These are phyloP conservation scores for Dioscorea alata DNA, from an alignment of 106 monocot genomes.

Conservation along the genomic window DNA sequence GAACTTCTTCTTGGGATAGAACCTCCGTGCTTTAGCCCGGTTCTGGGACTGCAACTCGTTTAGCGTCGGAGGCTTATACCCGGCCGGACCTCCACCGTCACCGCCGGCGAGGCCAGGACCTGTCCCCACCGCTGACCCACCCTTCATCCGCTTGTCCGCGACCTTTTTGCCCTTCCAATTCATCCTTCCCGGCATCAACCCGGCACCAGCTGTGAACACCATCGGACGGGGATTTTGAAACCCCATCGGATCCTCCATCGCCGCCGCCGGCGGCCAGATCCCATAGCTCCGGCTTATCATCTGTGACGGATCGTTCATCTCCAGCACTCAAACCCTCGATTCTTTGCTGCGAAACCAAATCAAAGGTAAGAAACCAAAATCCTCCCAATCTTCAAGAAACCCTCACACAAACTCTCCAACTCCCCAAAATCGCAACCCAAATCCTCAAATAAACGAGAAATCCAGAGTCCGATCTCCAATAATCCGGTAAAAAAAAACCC, in stretches of 20 bases:
- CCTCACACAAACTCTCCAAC: neutral
- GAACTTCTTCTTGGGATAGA: slow-evolving; percentile 83
- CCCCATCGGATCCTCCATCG: slow-evolving; percentile 34
- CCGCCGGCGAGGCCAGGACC: neutral
- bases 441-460: too few species aligned
- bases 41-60: slow-evolving; percentile 84
- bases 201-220: slow-evolving; percentile 17
- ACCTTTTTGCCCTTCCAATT: slow-evolving; percentile 72
- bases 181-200: slow-evolving; percentile 14
- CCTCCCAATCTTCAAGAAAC: neutral
- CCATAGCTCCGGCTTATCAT: slow-evolving; percentile 46
- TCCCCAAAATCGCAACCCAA: too few species aligned
- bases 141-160: slow-evolving; percentile 38
- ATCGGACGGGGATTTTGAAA: slow-evolving; percentile 30
- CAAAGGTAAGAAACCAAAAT: neutral
- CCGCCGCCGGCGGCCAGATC: slow-evolving; percentile 57
- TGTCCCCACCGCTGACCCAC: neutral
- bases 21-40: slow-evolving; percentile 73
- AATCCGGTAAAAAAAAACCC: slow-evolving; percentile 13
- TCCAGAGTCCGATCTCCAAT: neutral
- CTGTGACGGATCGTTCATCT: slow-evolving; percentile 57
- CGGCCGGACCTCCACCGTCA: slow-evolving; percentile 13
- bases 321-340: neutral
- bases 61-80: slow-evolving; percentile 62
- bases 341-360: too few species aligned